Percentiles rank a stretch among this genome's conserved stretches.
These are phyloP conservation scores for Aspergillus melleus DNA, from an alignment of 2,329 filamentous ascomycete species.

Conservation along the genomic window DNA sequence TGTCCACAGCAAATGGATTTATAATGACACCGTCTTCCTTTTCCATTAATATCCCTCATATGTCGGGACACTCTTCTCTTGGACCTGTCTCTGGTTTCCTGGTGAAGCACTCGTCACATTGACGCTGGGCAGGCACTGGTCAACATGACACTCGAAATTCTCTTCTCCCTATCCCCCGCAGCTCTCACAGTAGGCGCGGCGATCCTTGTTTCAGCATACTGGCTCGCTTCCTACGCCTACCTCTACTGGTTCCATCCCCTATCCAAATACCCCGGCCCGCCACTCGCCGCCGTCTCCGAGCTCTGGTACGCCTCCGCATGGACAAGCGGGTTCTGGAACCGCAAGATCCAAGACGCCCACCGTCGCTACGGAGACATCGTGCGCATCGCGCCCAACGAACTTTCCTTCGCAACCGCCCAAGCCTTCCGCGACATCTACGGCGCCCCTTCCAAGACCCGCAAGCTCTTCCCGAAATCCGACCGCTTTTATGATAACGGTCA, in stretches of 20 bases:
- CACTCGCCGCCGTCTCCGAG: background rate
- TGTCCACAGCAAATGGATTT: no score
- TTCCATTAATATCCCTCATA: no score
- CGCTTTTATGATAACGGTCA: background rate
- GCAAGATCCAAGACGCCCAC: background rate
- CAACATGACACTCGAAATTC: background rate
- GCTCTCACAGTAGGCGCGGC: background rate
- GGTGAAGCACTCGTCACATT: no score
- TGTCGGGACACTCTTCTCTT: no score
- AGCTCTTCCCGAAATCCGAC: background rate
- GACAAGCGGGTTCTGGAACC: background rate
- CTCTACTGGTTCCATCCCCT: background rate
- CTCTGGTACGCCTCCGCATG: background rate
- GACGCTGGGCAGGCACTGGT: no score
- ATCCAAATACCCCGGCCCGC: background rate
- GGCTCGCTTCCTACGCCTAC: background rate
- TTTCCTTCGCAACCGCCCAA: background rate
- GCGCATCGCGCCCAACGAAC: background rate
- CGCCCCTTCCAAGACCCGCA: background rate
- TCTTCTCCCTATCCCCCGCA: background rate
- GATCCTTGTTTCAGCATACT: background rate
- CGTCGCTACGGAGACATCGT: background rate
- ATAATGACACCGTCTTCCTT: no score
- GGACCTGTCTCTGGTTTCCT: no score
- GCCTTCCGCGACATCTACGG: background rate